These are phyloP conservation scores for Pyrenopolyporus hunteri DNA, from an alignment of 495 filamentous ascomycete genomes.

Conservation along the genomic window DNA sequence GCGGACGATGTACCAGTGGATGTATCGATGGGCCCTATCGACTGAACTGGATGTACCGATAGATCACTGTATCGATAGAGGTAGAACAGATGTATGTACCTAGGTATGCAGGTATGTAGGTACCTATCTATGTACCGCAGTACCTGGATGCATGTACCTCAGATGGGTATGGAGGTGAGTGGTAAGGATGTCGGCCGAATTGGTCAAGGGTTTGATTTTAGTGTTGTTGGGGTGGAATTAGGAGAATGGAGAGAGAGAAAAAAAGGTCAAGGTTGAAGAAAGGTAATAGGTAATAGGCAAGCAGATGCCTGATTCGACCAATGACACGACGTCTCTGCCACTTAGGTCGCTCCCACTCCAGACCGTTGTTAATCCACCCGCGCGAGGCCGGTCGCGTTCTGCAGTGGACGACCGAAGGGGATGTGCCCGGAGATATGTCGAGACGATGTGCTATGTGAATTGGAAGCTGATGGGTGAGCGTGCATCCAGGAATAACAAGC, in stretches of 20 bases:
- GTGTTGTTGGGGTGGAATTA: slow-evolving; percentile 1
- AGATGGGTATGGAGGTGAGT: too few species aligned
- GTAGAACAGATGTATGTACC: too few species aligned
- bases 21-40: too few species aligned
- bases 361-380: neutral
- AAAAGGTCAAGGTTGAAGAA: neutral
- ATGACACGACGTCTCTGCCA: neutral
- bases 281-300: neutral
- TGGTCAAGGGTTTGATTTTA: slow-evolving; percentile 1
- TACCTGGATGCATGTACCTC: neutral
- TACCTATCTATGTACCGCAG: neutral
- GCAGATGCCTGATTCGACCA: neutral
- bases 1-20: too few species aligned
- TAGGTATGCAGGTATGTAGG: neutral
- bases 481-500: neutral
- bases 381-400: slow-evolving; percentile 4
- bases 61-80: too few species aligned
- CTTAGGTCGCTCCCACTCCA: neutral
- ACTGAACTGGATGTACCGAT: too few species aligned
- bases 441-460: neutral
- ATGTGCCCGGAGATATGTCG: neutral
- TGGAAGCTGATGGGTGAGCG: neutral
- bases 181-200: too few species aligned
- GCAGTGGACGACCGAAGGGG: neutral
- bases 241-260: neutral